Percentiles rank a stretch among this genome's conserved stretches.
Evolutionary conservation across 495 filamentous ascomycete species (phyloP).

Genomic region (Penicillium canariense): DNA sequence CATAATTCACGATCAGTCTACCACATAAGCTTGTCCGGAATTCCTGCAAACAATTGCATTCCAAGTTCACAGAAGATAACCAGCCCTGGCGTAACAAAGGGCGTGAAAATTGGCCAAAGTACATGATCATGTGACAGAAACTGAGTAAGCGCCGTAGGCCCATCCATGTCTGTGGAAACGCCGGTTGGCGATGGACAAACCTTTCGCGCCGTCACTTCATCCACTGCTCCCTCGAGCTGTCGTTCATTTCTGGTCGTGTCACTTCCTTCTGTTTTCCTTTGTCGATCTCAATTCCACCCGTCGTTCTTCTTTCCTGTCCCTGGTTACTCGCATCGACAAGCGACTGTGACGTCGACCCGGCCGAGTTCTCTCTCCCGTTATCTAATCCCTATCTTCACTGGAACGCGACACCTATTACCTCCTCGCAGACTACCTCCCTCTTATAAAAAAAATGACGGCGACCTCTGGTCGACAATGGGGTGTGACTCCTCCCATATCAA

Average conservation of each 20-base stretch:
- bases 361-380: conserved; percentile 17
- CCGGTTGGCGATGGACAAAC: conserved; percentile 2
- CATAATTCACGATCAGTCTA: too few species aligned
- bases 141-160: conserved; percentile 15
- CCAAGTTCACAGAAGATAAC: background rate
- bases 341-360: conserved; percentile 9
- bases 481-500: conserved; percentile 81
- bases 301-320: conserved; percentile 2
- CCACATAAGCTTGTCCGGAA: too few species aligned
- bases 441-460: conserved; percentile 50
- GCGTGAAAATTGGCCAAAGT: background rate
- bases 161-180: conserved; percentile 10
- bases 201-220: conserved; percentile 7
- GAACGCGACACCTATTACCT: conserved; percentile 10
- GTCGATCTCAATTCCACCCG: background rate
- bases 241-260: conserved; percentile 10
- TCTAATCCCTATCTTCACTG: conserved; percentile 26
- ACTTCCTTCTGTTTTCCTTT: conserved; percentile 3
- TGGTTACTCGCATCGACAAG: background rate
- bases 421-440: background rate
- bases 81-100: background rate
- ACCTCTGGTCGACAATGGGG: conserved; percentile 62
- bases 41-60: background rate
- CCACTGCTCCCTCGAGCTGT: conserved; percentile 7
- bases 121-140: conserved; percentile 13